These are phyloP conservation scores for Fusarium sp. DNA, from an alignment of 2,329 filamentous ascomycete species.

Conservation along the genomic window DNA sequence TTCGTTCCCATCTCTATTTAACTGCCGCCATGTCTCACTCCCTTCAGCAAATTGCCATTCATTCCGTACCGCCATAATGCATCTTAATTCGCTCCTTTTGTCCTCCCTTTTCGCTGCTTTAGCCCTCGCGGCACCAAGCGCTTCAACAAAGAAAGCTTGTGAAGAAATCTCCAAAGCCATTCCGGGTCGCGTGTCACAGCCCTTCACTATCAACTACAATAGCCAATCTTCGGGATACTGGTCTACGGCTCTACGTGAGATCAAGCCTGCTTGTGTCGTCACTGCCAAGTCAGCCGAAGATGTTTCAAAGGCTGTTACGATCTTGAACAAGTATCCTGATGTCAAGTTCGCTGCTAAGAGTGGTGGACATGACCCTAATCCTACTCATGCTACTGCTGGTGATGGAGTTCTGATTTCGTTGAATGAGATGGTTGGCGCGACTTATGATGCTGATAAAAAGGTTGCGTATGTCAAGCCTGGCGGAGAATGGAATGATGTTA, in stretches of 20 bases:
- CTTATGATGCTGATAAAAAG: constrained; percentile 6
- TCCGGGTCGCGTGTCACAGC: not conserved
- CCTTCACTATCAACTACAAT: not conserved
- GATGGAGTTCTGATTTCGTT: constrained; percentile 22
- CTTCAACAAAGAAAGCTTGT: not conserved
- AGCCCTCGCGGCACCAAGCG: constrained; percentile 19
- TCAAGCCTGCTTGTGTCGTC: constrained; percentile 16
- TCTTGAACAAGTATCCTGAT: constrained; percentile 19
- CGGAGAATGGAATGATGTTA: constrained; percentile 30
- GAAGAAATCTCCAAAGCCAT: constrained; percentile 10
- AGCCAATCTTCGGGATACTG: not conserved
- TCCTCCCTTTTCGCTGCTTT: not conserved
- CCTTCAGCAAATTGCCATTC: not conserved
- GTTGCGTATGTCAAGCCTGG: constrained; percentile 25
- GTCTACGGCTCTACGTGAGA: constrained; percentile 1
- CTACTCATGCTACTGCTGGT: not conserved
- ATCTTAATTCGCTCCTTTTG: not conserved
- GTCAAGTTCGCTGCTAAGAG: constrained; percentile 21
- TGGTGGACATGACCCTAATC: constrained; percentile 22
- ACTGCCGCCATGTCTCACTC: not conserved
- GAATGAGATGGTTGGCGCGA: constrained; percentile 1
- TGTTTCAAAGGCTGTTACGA: constrained; percentile 7
- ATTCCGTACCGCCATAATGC: not conserved
- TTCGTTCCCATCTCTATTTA: not conserved
- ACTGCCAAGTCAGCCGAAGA: not conserved